Conservation (phyloP, 345 rosid genomes). For the Boechera divaricarpa region DNA sequence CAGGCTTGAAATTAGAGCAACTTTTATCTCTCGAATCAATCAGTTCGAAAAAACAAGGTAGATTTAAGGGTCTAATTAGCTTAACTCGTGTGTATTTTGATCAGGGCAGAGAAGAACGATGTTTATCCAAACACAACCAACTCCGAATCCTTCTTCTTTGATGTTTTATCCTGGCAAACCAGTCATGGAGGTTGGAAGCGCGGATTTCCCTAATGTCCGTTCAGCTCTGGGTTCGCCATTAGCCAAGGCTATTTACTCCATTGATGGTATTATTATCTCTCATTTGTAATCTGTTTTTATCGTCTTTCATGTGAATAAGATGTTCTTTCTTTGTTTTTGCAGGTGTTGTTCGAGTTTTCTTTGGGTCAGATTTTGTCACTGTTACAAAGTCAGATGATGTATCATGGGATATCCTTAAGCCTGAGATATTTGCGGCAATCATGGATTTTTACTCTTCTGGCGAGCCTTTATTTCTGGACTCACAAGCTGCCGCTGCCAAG, state of each 20-base stretch:
- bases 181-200: constrained; percentile 90
- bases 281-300: background rate
- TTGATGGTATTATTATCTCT: constrained; percentile 59
- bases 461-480: constrained; percentile 77
- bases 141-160: constrained; percentile 89
- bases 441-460: constrained; percentile 98
- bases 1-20: constrained; percentile 2
- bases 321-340: constrained; percentile 12
- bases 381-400: constrained; percentile 87
- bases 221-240: constrained; percentile 71
- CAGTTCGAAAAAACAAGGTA: background rate
- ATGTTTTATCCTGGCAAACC: constrained; percentile 95
- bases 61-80: constrained; percentile 12
- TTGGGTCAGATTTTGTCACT: constrained; percentile 89
- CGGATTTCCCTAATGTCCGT: constrained; percentile 89
- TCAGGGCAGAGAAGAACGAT: constrained; percentile 89
- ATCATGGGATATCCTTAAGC: constrained; percentile 87
- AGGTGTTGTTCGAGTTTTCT: constrained; percentile 88
- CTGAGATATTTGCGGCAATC: constrained; percentile 89
- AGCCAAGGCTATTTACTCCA: constrained; percentile 74
- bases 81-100: background rate
- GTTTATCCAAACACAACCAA: constrained; percentile 90
- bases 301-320: background rate
- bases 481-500: constrained; percentile 69
- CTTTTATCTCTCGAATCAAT: background rate